phyloP scores from a whole-genome alignment of 2,329 filamentous ascomycete genomes.

The Ophiostoma perfectum region DNA sequence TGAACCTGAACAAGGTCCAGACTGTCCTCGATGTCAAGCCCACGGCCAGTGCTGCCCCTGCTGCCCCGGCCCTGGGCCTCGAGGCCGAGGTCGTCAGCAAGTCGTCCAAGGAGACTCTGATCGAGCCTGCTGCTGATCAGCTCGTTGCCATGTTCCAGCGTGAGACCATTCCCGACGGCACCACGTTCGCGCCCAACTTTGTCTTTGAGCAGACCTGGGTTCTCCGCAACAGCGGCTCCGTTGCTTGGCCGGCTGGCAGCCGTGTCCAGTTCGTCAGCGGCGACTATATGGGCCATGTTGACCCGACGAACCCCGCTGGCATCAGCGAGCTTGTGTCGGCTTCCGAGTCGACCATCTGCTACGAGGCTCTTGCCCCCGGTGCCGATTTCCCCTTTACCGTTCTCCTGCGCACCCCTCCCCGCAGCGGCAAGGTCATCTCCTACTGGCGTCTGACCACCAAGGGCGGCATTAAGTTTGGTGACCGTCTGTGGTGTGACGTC shows the following conservation, averaged over 20 bases:
- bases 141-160: conserved; percentile 61
- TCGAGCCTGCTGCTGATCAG: conserved; percentile 31
- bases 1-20: conserved; percentile 38
- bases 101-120: not conserved
- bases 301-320: conserved; percentile 72
- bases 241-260: conserved; percentile 81
- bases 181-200: conserved; percentile 61
- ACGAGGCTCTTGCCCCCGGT: conserved; percentile 63
- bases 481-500: conserved; percentile 93
- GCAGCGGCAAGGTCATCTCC: conserved; percentile 75
- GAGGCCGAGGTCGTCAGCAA: not conserved
- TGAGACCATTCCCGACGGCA: conserved; percentile 76
- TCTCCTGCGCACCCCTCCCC: conserved; percentile 71
- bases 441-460: conserved; percentile 91
- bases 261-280: conserved; percentile 87
- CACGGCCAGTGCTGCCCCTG: not conserved
- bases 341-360: conserved; percentile 74
- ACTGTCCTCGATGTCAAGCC: conserved; percentile 70
- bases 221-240: conserved; percentile 74
- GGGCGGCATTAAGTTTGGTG: conserved; percentile 77
- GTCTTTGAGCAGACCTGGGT: conserved; percentile 89
- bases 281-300: conserved; percentile 92
- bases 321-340: conserved; percentile 70
- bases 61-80: not conserved
- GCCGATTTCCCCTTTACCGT: conserved; percentile 78